Evolutionary conservation across 768 basidiomycete genomes (phyloP).

Genomic region (Cystobasidium onofrii): DNA sequence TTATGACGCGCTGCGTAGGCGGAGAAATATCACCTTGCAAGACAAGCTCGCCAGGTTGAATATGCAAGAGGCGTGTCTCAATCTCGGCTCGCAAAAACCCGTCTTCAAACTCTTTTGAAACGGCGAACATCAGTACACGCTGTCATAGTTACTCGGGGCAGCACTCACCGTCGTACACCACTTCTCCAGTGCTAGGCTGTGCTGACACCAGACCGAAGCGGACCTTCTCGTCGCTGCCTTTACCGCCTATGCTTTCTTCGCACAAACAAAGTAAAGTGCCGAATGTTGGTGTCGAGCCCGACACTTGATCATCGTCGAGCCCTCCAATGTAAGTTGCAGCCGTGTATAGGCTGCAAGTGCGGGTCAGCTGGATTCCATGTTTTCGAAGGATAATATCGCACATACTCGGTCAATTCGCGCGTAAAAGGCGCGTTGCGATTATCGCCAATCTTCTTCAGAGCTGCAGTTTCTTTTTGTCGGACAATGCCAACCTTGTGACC

Average conservation of each 20-base stretch:
- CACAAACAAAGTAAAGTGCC: conserved; percentile 71
- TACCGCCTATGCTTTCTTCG: conserved; percentile 51
- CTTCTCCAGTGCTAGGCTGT: conserved; percentile 80
- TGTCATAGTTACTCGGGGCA: no score
- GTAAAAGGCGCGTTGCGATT: conserved; percentile 66
- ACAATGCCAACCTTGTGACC: conserved; percentile 79
- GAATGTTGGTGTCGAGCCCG: conserved; percentile 47
- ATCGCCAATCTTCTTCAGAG: conserved; percentile 72
- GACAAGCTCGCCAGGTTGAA: conserved; percentile 66
- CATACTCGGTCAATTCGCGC: conserved; percentile 57
- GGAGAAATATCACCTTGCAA: conserved; percentile 53
- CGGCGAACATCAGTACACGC: no score
- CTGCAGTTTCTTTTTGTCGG: conserved; percentile 75
- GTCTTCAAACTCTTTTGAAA: conserved; percentile 52
- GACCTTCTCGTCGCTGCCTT: conserved; percentile 50
- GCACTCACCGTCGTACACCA: conserved; percentile 70
- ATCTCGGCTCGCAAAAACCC: conserved; percentile 77
- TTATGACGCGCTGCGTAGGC: conserved; percentile 65
- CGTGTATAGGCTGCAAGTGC: conserved; percentile 5
- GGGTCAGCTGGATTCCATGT: conserved; percentile 51
- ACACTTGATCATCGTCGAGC: conserved; percentile 45
- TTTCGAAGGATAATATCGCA: conserved; percentile 69
- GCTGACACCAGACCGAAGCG: conserved; percentile 66
- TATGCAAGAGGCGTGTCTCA: conserved; percentile 83
- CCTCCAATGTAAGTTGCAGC: conserved; percentile 66